These are phyloP conservation scores for Styphnolobium japonicum DNA, from an alignment of 306 rosid genomes.

Conservation along the genomic window DNA sequence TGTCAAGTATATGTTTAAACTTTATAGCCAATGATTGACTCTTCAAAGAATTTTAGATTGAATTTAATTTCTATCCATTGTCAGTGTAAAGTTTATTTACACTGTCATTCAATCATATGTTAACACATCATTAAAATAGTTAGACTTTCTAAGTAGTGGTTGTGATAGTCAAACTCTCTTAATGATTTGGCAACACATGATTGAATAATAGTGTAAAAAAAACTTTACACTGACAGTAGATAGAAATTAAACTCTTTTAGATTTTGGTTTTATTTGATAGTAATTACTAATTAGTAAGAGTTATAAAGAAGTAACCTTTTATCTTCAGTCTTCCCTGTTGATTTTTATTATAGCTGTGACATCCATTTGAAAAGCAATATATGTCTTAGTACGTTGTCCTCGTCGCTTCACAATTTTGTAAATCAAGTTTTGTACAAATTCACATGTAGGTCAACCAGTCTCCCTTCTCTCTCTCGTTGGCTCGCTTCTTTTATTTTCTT, in stretches of 20 bases:
- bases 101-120: too few species aligned
- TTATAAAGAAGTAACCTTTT: background rate
- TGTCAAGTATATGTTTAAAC: background rate
- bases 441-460: background rate
- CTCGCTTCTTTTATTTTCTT: background rate
- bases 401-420: background rate
- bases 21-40: background rate
- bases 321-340: background rate
- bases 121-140: too few species aligned
- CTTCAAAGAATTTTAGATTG: background rate
- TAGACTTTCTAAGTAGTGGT: too few species aligned
- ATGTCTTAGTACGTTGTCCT: background rate
- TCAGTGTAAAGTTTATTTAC: too few species aligned
- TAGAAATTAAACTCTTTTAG: too few species aligned
- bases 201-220: too few species aligned
- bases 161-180: too few species aligned
- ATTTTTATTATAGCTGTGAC: background rate
- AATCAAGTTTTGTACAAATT: background rate
- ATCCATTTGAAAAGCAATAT: background rate
- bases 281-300: too few species aligned
- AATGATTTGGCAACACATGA: too few species aligned
- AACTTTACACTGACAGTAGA: too few species aligned
- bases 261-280: background rate
- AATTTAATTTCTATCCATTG: too few species aligned
- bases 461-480: background rate